These are phyloP conservation scores for Yarrowia osloensis DNA, from an alignment of 805 yeast genomes.

Conservation along the genomic window DNA sequence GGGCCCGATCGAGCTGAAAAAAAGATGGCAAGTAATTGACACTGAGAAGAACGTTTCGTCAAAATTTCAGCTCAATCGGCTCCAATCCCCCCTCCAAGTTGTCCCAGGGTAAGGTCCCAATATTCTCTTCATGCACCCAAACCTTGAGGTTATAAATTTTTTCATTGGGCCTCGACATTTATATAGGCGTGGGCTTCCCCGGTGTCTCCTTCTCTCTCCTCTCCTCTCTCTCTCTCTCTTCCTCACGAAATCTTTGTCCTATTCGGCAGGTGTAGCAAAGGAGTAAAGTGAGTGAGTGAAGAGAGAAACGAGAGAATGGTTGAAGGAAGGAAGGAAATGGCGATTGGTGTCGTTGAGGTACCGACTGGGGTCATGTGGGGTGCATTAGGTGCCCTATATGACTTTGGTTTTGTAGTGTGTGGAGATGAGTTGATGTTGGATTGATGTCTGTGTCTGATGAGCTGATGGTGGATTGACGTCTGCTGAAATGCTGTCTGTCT, in stretches of 20 bases:
- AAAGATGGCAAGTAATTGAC: background rate
- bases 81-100: background rate
- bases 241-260: conserved; percentile 24
- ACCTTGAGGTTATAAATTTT: conserved; percentile 27
- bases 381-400: background rate
- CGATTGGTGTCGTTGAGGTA: background rate
- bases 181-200: background rate
- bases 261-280: conserved; percentile 29
- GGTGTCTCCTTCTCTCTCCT: conserved; percentile 26
- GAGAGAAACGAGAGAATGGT: background rate
- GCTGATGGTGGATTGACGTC: background rate
- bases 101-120: conserved; percentile 15
- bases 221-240: conserved; percentile 28
- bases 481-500: background rate
- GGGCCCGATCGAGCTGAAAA: background rate
- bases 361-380: conserved; percentile 11
- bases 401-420: background rate
- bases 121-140: background rate
- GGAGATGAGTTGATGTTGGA: too few relatives aligned
- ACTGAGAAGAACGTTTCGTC: too few relatives aligned
- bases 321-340: background rate
- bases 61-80: background rate
- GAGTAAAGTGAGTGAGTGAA: conserved; percentile 27
- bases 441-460: too few relatives aligned
- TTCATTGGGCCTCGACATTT: conserved; percentile 7